Conservation (phyloP, 805 yeast species). For the Myxozyma neotropica region DNA sequence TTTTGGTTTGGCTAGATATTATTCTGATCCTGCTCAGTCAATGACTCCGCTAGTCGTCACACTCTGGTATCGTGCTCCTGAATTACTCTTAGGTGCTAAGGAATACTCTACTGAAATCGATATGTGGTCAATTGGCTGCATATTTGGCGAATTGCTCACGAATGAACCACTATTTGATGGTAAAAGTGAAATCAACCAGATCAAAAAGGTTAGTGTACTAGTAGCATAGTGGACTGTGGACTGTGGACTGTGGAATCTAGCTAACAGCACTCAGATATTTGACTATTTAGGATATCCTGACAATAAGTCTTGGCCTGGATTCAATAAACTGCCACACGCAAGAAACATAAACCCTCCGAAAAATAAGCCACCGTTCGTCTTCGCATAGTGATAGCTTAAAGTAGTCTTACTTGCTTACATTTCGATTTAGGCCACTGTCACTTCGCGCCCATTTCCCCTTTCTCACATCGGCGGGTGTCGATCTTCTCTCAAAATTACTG, state of each 20-base stretch:
- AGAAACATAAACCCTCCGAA: slow-evolving; percentile 42
- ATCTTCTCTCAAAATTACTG: slow-evolving; percentile 47
- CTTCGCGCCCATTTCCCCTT: slow-evolving; percentile 25
- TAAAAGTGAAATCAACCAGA: slow-evolving; percentile 51
- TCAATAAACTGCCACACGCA: slow-evolving; percentile 41
- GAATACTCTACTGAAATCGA: slow-evolving; percentile 46
- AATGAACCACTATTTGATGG: slow-evolving; percentile 52
- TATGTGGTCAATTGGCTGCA: slow-evolving; percentile 64
- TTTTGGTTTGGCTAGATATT: slow-evolving; percentile 59
- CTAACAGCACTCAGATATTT: slow-evolving; percentile 44
- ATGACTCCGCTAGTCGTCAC: slow-evolving; percentile 19
- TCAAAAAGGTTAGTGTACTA: slow-evolving; percentile 32
- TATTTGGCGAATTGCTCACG: slow-evolving; percentile 54
- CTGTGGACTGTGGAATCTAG: background rate
- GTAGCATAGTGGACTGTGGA: too few species aligned
- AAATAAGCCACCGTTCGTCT: slow-evolving; percentile 40
- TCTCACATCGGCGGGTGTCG: slow-evolving; percentile 35
- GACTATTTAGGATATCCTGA: slow-evolving; percentile 50
- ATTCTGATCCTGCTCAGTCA: slow-evolving; percentile 33
- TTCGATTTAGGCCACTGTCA: background rate
- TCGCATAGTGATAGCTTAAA: background rate
- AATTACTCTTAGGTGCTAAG: slow-evolving; percentile 52
- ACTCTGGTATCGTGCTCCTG: slow-evolving; percentile 49
- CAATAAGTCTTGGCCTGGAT: slow-evolving; percentile 34
- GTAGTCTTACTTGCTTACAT: background rate